These are phyloP conservation scores for Tulasnella sp. DNA, from an alignment of 768 basidiomycete species.

Conservation along the genomic window DNA sequence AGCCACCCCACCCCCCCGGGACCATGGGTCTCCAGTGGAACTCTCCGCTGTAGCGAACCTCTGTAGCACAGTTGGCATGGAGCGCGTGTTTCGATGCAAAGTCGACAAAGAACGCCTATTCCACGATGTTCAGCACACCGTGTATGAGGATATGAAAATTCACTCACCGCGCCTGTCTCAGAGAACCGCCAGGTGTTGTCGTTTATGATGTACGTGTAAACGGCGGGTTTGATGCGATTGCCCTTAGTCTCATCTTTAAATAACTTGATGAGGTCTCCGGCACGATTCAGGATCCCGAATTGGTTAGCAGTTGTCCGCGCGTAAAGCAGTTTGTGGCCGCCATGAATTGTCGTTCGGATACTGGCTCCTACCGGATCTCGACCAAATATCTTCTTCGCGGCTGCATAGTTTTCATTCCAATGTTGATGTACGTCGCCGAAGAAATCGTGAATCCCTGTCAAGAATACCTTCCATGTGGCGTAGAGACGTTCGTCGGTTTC, in stretches of 20 bases:
- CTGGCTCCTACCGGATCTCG: constrained; percentile 46
- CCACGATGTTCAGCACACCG: not conserved
- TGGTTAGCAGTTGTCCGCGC: constrained; percentile 49
- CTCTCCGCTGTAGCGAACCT: constrained; percentile 63
- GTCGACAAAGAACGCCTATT: constrained; percentile 14
- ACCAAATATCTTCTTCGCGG: constrained; percentile 57
- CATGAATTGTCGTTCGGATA: constrained; percentile 55
- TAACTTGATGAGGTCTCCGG: constrained; percentile 33
- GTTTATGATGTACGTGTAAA: constrained; percentile 72
- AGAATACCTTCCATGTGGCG: constrained; percentile 61
- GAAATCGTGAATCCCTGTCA: constrained; percentile 45
- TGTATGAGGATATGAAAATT: not conserved
- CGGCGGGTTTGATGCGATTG: constrained; percentile 48
- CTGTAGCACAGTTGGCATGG: constrained; percentile 56
- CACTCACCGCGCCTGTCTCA: constrained; percentile 16
- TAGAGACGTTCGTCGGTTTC: constrained; percentile 29
- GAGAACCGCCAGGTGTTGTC: constrained; percentile 16
- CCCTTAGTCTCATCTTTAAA: constrained; percentile 12
- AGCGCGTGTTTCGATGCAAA: constrained; percentile 66
- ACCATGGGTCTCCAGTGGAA: constrained; percentile 37
- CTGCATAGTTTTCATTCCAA: constrained; percentile 57
- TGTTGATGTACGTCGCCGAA: constrained; percentile 48
- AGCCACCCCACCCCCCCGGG: constrained; percentile 2
- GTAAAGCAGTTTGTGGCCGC: constrained; percentile 62
- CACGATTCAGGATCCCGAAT: constrained; percentile 44